Evolutionary conservation across 495 filamentous ascomycete species (phyloP).

Genomic region (Haplographium delicatum): DNA sequence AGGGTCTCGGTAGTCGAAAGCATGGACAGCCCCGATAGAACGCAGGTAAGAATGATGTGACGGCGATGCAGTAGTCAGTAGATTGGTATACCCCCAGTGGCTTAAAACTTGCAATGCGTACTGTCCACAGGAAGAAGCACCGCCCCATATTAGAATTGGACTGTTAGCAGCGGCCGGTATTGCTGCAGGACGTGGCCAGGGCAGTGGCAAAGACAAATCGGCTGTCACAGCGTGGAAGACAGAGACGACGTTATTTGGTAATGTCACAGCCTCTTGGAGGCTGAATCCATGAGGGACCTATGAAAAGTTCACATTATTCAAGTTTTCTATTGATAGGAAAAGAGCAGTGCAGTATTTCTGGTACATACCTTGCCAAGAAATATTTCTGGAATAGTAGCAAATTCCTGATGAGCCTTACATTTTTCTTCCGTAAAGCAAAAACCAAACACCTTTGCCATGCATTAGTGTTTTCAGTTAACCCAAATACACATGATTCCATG

Average conservation of each 20-base stretch:
- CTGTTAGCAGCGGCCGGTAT: constrained; percentile 28
- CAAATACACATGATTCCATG: background rate
- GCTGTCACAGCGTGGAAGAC: constrained; percentile 40
- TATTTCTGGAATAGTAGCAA: constrained; percentile 27
- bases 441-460: constrained; percentile 37
- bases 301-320: constrained; percentile 1
- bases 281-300: constrained; percentile 33
- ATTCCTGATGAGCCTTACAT: constrained; percentile 43
- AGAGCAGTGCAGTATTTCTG: no score
- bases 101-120: constrained; percentile 43
- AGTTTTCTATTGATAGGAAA: no score
- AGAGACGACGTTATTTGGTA: constrained; percentile 49
- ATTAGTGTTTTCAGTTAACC: background rate
- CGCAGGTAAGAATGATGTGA: constrained; percentile 37
- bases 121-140: constrained; percentile 44
- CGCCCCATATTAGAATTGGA: constrained; percentile 50
- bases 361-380: constrained; percentile 28
- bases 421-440: constrained; percentile 34
- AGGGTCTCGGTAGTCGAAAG: constrained; percentile 42
- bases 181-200: constrained; percentile 39
- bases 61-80: constrained; percentile 42
- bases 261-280: constrained; percentile 40
- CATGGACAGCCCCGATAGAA: constrained; percentile 34
- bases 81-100: constrained; percentile 42
- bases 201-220: constrained; percentile 39